Conservation (phyloP, 495 filamentous ascomycete species). For the Lophium mytilinum region DNA sequence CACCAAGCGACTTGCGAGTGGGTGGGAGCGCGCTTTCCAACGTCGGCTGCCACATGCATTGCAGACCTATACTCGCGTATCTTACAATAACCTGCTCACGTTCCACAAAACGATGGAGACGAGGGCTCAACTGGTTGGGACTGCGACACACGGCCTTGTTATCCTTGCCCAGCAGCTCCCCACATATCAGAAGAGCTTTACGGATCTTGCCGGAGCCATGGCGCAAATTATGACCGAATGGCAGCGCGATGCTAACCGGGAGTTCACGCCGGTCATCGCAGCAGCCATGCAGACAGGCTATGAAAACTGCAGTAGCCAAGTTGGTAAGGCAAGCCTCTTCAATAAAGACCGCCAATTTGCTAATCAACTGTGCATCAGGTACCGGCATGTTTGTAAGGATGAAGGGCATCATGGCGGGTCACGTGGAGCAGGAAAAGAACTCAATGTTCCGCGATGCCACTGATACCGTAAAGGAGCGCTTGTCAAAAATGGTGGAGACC, state of each 20-base stretch:
- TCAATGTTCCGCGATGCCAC: slow-evolving; percentile 46
- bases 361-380: slow-evolving; percentile 23
- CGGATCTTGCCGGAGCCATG: slow-evolving; percentile 28
- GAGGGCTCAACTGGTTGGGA: slow-evolving; percentile 33
- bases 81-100: slow-evolving; percentile 23
- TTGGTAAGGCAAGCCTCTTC: slow-evolving; percentile 29
- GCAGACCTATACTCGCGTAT: slow-evolving; percentile 18
- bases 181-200: slow-evolving; percentile 37
- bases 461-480: slow-evolving; percentile 33
- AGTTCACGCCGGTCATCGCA: slow-evolving; percentile 47
- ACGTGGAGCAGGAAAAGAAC: slow-evolving; percentile 38
- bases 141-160: slow-evolving; percentile 31
- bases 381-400: slow-evolving; percentile 47
- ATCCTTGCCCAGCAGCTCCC: slow-evolving; percentile 41
- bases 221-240: slow-evolving; percentile 33
- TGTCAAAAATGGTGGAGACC: slow-evolving; percentile 32
- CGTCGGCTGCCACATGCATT: slow-evolving; percentile 37
- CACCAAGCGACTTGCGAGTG: slow-evolving; percentile 40
- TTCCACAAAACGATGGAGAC: slow-evolving; percentile 41
- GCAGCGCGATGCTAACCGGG: slow-evolving; percentile 50
- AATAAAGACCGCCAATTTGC: neutral
- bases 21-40: slow-evolving; percentile 52
- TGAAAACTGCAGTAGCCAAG: slow-evolving; percentile 37
- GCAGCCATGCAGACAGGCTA: slow-evolving; percentile 44
- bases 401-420: slow-evolving; percentile 45